phyloP scores from a whole-genome alignment of 331 rosid genomes.

The Cydonia oblonga region DNA sequence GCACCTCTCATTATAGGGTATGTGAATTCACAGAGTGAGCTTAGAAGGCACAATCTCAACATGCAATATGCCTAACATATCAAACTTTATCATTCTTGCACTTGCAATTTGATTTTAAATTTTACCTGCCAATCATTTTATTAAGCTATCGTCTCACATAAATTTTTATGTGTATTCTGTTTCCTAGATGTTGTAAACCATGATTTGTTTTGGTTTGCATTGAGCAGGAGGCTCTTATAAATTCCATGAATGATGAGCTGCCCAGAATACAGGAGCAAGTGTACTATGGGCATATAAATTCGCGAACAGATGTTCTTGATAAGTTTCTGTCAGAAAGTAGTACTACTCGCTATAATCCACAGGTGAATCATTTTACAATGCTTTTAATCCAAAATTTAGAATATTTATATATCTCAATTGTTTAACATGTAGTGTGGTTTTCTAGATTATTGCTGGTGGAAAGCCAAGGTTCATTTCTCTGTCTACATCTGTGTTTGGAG shows the following conservation, averaged over 20 bases:
- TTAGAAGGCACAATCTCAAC: not conserved
- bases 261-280: slow-evolving; percentile 92
- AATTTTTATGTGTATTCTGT: not conserved
- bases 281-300: slow-evolving; percentile 79
- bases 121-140: not conserved
- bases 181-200: not conserved
- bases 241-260: slow-evolving; percentile 85
- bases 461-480: slow-evolving; percentile 71
- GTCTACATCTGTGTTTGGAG: slow-evolving; percentile 43
- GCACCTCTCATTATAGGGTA: not conserved
- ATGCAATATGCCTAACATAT: not conserved
- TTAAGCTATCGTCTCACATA: not conserved
- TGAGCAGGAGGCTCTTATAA: slow-evolving; percentile 66
- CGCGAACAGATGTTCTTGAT: slow-evolving; percentile 67
- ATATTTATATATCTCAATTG: not conserved
- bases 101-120: not conserved
- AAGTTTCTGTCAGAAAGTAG: slow-evolving; percentile 80
- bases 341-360: slow-evolving; percentile 84
- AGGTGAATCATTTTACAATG: slow-evolving; percentile 32
- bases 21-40: not conserved
- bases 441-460: slow-evolving; percentile 65
- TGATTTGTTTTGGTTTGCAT: slow-evolving; percentile 15
- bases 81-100: not conserved
- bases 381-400: not conserved
- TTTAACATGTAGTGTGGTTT: not conserved